Conservation (phyloP, 331 rosid species). For the Cydonia oblonga region DNA sequence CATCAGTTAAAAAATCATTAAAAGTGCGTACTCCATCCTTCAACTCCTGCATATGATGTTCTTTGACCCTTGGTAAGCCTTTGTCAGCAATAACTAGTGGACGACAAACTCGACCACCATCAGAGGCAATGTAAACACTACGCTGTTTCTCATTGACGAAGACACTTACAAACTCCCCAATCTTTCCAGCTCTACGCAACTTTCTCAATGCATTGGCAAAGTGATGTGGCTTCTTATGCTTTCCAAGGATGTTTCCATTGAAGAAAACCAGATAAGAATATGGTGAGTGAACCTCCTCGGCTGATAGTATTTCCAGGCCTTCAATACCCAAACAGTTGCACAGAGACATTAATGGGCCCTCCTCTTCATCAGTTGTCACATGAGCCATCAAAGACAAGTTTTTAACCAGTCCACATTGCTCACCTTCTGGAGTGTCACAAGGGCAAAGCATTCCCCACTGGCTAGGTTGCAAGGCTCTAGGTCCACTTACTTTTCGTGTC, state of each 20-base stretch:
- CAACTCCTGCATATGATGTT: conserved; percentile 89
- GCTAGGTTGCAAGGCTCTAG: conserved; percentile 94
- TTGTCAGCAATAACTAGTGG: conserved; percentile 92
- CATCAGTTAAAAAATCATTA: conserved; percentile 73
- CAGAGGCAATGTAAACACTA: conserved; percentile 87
- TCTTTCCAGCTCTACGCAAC: conserved; percentile 73
- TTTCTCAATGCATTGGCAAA: conserved; percentile 50
- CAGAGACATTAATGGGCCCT: conserved; percentile 59
- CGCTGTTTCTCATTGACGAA: conserved; percentile 78
- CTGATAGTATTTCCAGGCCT: conserved; percentile 71
- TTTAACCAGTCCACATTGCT: conserved; percentile 88
- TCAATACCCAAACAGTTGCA: conserved; percentile 66
- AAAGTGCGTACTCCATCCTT: conserved; percentile 69
- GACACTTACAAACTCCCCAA: conserved; percentile 87
- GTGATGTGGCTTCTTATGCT: conserved; percentile 69
- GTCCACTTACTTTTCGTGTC: conserved; percentile 92
- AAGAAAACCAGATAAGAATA: conserved; percentile 77
- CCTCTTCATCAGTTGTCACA: conserved; percentile 92
- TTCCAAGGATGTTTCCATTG: conserved; percentile 87
- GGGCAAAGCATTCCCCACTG: conserved; percentile 99
- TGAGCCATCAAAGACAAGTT: conserved; percentile 94
- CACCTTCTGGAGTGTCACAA: conserved; percentile 98
- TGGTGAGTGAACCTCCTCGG: conserved; percentile 82
- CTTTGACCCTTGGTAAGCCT: conserved; percentile 75
- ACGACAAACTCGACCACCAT: conserved; percentile 97